A percentile compares a stretch with the other conserved stretches of the same genome.
Conservation (phyloP, 2,329 filamentous ascomycete species). For the Lanzia echinophila region DNA sequence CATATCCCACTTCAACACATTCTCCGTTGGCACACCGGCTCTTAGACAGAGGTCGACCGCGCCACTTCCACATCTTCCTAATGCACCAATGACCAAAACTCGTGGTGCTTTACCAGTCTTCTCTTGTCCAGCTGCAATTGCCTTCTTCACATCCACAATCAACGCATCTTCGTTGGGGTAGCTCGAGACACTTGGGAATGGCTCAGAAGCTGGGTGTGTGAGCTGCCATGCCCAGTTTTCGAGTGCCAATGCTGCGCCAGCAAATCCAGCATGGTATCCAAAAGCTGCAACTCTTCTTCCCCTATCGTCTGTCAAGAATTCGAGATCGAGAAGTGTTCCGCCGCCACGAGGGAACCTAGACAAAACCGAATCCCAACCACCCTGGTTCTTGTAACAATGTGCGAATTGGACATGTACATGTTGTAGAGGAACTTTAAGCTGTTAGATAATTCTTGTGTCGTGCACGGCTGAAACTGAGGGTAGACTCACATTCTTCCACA, state of each 20-base stretch:
- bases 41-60: constrained; percentile 74
- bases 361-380: constrained; percentile 73
- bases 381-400: constrained; percentile 72
- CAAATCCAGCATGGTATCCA: constrained; percentile 67
- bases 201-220: constrained; percentile 56
- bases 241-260: constrained; percentile 63
- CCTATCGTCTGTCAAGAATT: constrained; percentile 71
- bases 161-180: constrained; percentile 71
- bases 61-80: constrained; percentile 78
- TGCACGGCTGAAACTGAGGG: background rate
- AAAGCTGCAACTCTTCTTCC: constrained; percentile 61
- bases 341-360: constrained; percentile 69
- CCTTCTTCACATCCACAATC: constrained; percentile 66
- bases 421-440: constrained; percentile 52
- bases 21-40: constrained; percentile 62
- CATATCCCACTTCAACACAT: constrained; percentile 68
- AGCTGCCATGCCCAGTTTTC: constrained; percentile 82
- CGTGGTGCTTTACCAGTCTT: constrained; percentile 62
- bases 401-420: constrained; percentile 68
- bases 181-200: constrained; percentile 58
- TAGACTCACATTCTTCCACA: constrained; percentile 53
- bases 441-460: constrained; percentile 8
- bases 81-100: constrained; percentile 76
- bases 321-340: constrained; percentile 75
- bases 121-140: constrained; percentile 58